Base-by-base conservation (phyloP, 306 rosid genomes). In the Luffa aegyptiaca region DNA sequence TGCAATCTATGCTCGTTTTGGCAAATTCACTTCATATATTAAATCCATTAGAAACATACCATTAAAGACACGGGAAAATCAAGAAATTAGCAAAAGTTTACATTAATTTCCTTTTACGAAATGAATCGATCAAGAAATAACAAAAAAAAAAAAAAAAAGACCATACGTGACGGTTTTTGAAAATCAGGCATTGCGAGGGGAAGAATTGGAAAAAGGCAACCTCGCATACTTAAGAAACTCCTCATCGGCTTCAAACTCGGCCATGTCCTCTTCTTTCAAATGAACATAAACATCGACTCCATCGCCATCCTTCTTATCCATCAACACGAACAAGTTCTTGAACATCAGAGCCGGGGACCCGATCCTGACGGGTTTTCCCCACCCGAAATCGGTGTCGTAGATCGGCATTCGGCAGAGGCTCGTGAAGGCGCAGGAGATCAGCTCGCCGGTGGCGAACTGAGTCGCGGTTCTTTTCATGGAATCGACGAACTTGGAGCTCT, bases 301-400 rank as follows among this genome's bases (percentile, higher is more conserved):
- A 10, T 86, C 91, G 1, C 41, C 37, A 20, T 68, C 75, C 14
- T 74, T 78, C 4, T 86, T 79, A 63, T 90, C 93, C 3, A 85
- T 16, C 48, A 92, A 87, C 31, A 77, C 84, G 70, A 87, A 84
- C 8, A 86, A 57, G 52, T 88, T 87, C 57, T 87, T 80, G 46
- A 84, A 88, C 5, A 80, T 80, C 39, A 83, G 52, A 0, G 91
- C 80, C 0, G 87, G 82, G 0, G 87, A 80, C 0, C 88, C 86
- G 0, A 90, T 88, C 91, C 90, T 87, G 0, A 77, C 52, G 8
- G 91, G 95, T 75, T 82, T 83, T 0, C 92, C 95, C 90, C 86
- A 87, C 18, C 95, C 91, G 68, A 88, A 88, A 66, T 88, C 92
- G 21, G 86, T 68, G 1, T 88, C 91, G 5, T 88, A 88, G 80